These are phyloP conservation scores for Rauvolfia tetraphylla DNA, from an alignment of 257 asterid genomes.

Conservation along the genomic window DNA sequence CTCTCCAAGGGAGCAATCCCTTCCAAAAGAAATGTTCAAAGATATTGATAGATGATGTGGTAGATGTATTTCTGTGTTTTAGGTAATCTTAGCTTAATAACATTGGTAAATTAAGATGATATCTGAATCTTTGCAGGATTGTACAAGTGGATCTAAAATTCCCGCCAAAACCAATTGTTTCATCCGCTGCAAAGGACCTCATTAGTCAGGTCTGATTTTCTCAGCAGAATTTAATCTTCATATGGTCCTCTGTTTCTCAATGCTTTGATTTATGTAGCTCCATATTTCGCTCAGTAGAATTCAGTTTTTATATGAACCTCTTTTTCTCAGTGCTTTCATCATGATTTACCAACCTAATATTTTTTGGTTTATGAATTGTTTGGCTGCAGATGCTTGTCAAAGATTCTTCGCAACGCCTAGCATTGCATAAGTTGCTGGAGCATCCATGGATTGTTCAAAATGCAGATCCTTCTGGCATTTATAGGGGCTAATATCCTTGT, in stretches of 20 bases:
- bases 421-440: constrained; percentile 82
- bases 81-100: not conserved
- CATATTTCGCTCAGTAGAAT: not conserved
- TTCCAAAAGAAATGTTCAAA: not conserved
- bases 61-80: not conserved
- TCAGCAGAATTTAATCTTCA: not conserved
- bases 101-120: not conserved
- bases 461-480: constrained; percentile 88
- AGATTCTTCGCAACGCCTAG: constrained; percentile 75
- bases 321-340: not conserved
- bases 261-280: not conserved
- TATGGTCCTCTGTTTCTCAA: not conserved
- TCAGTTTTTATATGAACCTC: too few species aligned
- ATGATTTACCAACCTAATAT: not conserved
- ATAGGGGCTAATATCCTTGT: constrained; percentile 41
- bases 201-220: constrained; percentile 59
- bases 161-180: constrained; percentile 78
- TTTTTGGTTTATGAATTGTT: not conserved
- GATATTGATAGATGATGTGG: not conserved
- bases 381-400: constrained; percentile 78
- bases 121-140: constrained; percentile 51
- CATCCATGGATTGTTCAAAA: constrained; percentile 94
- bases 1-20: not conserved
- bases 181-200: constrained; percentile 88
- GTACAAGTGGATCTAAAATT: constrained; percentile 89